Base-by-base conservation (phyloP, 2,329 filamentous ascomycete species). In the Fusarium sulawesiense region DNA sequence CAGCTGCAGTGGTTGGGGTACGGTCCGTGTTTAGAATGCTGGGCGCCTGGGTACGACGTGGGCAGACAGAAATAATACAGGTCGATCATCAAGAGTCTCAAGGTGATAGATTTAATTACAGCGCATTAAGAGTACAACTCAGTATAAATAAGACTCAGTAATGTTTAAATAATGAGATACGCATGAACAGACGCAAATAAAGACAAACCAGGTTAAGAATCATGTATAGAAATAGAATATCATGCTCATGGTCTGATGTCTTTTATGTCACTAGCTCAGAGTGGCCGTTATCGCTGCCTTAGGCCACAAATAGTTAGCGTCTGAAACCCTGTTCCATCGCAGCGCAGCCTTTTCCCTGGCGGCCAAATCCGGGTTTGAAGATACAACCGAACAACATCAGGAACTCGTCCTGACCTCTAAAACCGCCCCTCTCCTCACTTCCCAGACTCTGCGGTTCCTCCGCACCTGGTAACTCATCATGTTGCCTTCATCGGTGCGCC, bases 401-500 rank as follows among this genome's bases (percentile, higher is more conserved):
- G 73, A 75, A 66, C 67, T 75, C 72, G 60, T 72, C 77, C 76
- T 76, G 71, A 70, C 67, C 64, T 49, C 61, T 70, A 56, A 72
- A 65, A 42, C 62, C 63, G 55, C 65, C 54, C 56, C 64, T 70
- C 60, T 58, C 68, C 51, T 55, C 70, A 61, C 44, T 61, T 58
- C 41, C 56, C 57, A 62, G 48, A 63, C 68, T 60, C 69, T 48
- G 59, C 65, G 60, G 64, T 49, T 55, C 56, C 56, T 56, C 60
- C 63, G 71, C 71, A 62, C 66, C 73, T 66, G 77, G 73, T 72
- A 68, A 66, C 75, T 81, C 45, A 48, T 75, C 72, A 88, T 88
- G 86, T 77, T 88, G 77, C 85, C 85, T 74, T 83, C 83, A 60
- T 87, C 86, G 76, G 82, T 88, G 79, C 85, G 87, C 78, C 86